These are phyloP conservation scores for Calonectria henricotiae DNA, from an alignment of 2,329 filamentous ascomycete species.

Conservation along the genomic window DNA sequence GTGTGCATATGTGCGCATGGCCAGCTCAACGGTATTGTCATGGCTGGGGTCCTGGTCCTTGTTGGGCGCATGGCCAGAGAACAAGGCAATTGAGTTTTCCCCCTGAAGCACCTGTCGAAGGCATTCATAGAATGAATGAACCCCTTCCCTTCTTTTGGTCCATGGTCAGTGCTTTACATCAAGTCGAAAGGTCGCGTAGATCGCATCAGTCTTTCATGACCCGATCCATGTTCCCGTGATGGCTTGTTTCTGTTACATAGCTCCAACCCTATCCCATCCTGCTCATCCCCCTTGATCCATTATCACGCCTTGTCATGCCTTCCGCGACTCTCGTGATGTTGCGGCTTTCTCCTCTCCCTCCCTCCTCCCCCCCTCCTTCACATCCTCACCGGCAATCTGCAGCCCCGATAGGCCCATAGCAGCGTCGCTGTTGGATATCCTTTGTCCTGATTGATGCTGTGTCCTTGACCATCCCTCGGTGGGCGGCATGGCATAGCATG, in stretches of 20 bases:
- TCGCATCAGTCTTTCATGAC: constrained; percentile 27
- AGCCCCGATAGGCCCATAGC: constrained; percentile 41
- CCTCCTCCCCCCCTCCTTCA: constrained; percentile 19
- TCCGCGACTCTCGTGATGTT: constrained; percentile 20
- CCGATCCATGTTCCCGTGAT: constrained; percentile 21
- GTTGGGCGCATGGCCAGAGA: constrained; percentile 46
- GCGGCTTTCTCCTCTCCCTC: constrained; percentile 11
- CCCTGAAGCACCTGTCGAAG: constrained; percentile 34
- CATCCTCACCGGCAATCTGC: constrained; percentile 40
- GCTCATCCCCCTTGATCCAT: constrained; percentile 3
- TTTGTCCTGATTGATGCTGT: constrained; percentile 36
- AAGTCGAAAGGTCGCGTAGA: constrained; percentile 24
- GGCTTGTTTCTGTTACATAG: constrained; percentile 10
- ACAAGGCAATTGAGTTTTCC: constrained; percentile 38
- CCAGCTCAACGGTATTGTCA: constrained; percentile 42
- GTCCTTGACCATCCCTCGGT: constrained; percentile 24
- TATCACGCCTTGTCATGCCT: neutral
- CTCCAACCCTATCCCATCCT: constrained; percentile 20
- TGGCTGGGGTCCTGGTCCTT: constrained; percentile 45
- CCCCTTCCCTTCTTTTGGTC: constrained; percentile 6
- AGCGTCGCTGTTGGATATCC: constrained; percentile 21
- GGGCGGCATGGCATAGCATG: neutral
- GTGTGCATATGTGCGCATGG: constrained; percentile 40
- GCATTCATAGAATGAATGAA: constrained; percentile 25
- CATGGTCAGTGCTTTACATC: constrained; percentile 28